phyloP scores from a whole-genome alignment of 2,329 filamentous ascomycete species.

The Pyrenophora teres region DNA sequence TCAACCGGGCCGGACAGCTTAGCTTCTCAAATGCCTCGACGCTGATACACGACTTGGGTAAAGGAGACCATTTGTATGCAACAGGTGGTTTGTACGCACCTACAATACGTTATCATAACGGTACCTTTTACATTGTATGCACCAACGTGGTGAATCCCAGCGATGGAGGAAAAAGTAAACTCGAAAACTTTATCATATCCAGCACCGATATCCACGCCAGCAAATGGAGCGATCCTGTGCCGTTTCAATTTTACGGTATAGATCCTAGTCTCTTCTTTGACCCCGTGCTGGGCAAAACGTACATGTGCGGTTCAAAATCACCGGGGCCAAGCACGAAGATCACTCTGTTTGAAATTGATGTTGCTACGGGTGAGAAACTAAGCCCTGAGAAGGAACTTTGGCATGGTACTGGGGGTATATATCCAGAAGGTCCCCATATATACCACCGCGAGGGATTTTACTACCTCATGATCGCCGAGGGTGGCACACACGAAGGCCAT shows the following conservation, averaged over 20 bases:
- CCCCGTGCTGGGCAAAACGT: slow-evolving; percentile 11
- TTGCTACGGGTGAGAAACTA: slow-evolving; percentile 30
- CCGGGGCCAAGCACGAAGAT: slow-evolving; percentile 22
- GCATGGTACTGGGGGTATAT: slow-evolving; percentile 39
- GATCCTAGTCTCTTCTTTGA: slow-evolving; percentile 25
- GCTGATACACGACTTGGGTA: slow-evolving; percentile 24
- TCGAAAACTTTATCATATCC: slow-evolving; percentile 44
- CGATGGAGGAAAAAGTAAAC: slow-evolving; percentile 50
- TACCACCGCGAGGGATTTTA: slow-evolving; percentile 41
- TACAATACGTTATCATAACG: slow-evolving; percentile 20
- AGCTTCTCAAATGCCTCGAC: slow-evolving; percentile 54
- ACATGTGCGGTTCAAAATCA: slow-evolving; percentile 26
- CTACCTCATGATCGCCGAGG: slow-evolving; percentile 44
- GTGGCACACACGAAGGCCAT: slow-evolving; percentile 22
- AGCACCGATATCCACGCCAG: slow-evolving; percentile 14
- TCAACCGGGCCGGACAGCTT: slow-evolving; percentile 54
- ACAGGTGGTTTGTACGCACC: slow-evolving; percentile 28
- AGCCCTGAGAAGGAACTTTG: slow-evolving; percentile 27
- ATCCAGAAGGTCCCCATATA: slow-evolving; percentile 44
- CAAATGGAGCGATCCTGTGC: slow-evolving; percentile 18
- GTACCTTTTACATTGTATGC: slow-evolving; percentile 25
- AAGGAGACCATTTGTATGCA: slow-evolving; percentile 11
- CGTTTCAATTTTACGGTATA: slow-evolving; percentile 20
- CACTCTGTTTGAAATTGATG: slow-evolving; percentile 31
- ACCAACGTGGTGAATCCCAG: slow-evolving; percentile 29